Evolutionary conservation across 768 basidiomycete species (phyloP).

Genomic region (Boletus speciosus): DNA sequence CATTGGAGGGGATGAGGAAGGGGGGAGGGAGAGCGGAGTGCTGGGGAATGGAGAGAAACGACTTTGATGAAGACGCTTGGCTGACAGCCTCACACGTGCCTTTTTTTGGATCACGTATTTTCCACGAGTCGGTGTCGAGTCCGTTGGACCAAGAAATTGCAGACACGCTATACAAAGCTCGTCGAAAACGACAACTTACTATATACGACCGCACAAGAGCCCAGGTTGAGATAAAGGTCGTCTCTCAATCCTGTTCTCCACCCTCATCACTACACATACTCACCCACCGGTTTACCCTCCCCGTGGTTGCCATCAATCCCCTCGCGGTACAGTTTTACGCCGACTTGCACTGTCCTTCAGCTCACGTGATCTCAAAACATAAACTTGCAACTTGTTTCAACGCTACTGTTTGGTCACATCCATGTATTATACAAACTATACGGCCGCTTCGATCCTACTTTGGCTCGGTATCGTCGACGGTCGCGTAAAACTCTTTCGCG

Average conservation of each 20-base stretch:
- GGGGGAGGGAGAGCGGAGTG: neutral
- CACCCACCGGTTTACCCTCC: neutral
- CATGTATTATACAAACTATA: neutral
- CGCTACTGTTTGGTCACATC: neutral
- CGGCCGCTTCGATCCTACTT: slow-evolving; percentile 31
- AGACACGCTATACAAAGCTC: neutral
- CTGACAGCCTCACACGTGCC: slow-evolving; percentile 14
- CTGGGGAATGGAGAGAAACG: neutral
- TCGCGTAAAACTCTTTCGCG: slow-evolving; percentile 82
- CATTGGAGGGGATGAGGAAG: slow-evolving; percentile 3
- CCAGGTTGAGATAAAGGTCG: no score
- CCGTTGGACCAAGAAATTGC: neutral
- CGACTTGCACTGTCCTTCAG: neutral
- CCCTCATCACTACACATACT: no score
- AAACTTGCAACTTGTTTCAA: neutral
- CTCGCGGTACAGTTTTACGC: neutral
- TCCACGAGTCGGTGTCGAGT: neutral
- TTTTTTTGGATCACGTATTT: slow-evolving; percentile 13
- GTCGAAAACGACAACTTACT: no score
- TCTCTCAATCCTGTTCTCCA: no score
- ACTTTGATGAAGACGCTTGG: neutral
- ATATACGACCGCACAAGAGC: no score
- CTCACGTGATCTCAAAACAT: no score
- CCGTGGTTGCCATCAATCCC: neutral
- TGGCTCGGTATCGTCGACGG: slow-evolving; percentile 66